Base-by-base conservation (phyloP, 345 rosid genomes). In the Euphorbia tirucalli region DNA sequence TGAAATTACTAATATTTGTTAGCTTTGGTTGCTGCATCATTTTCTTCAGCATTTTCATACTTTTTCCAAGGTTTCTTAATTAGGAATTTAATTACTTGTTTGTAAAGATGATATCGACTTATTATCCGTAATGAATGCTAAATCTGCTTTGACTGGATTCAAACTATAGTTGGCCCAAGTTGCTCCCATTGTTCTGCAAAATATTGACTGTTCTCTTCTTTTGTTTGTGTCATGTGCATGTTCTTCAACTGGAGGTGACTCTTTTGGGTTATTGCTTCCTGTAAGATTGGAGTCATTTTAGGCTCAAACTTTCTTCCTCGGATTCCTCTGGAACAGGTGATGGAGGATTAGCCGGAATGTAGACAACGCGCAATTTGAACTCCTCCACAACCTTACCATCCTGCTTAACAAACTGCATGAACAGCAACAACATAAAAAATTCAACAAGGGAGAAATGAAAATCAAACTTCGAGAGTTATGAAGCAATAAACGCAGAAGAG, bases 261-360 rank as follows among this genome's bases (percentile, higher is more conserved):
- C 7, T 35, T 35, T 35, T 35, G 39, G 39, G 39, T 35, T 35
- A 35, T 35, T 35, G 39, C 39, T 35, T 7, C 3, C 3, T 35
- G 3, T 35, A 35, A 35, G 39, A 35, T 35, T 35, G 39, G 39
- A 35, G 39, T 35, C 39, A 16, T 35, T n/a, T n/a, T n/a, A n/a
- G n/a, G n/a, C n/a, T n/a, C n/a, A n/a, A n/a, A n/a, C n/a, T n/a
- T n/a, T 87, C 98, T 88, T 93, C 98, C 64, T 93, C 98, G 71
- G 97, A 80, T 65, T 89, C 97, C 83, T 91, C 98, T 0, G 97
- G 92, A 59, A 93, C 96, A 58, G 97, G 94, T 1, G 93, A 91
- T 11, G 96, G 97, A 5, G 91, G 98, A 77, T 91, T 90, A 11
- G 90, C 93, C 24, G 91, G 93, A 71, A 90, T 83, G 78, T 90